Percentiles rank a stretch among this genome's conserved stretches.
Conservation (phyloP, 2,329 filamentous ascomycete genomes). For the Trematosphaeria pertusa region DNA sequence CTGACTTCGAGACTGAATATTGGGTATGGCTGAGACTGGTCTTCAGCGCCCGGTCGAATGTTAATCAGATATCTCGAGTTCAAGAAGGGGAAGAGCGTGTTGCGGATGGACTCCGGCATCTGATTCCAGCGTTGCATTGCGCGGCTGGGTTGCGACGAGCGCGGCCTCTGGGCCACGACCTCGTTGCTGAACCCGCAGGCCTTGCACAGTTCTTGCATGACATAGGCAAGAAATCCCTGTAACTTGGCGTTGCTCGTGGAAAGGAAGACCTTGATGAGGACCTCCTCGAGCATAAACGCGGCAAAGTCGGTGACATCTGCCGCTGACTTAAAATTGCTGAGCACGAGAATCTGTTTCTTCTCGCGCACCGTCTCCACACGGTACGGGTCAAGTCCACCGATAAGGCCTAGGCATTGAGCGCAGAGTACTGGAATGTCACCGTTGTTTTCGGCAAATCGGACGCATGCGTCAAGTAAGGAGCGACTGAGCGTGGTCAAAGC, state of each 20-base stretch:
- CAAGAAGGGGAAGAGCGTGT: constrained; percentile 86
- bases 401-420: constrained; percentile 82
- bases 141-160: constrained; percentile 63
- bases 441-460: constrained; percentile 76
- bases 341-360: constrained; percentile 81
- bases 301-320: constrained; percentile 86
- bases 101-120: constrained; percentile 78
- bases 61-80: constrained; percentile 80
- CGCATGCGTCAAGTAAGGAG: constrained; percentile 82
- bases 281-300: constrained; percentile 82
- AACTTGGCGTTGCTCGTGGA: constrained; percentile 86
- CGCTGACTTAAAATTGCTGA: constrained; percentile 82
- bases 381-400: constrained; percentile 92
- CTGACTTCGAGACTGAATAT: constrained; percentile 73
- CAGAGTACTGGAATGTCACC: constrained; percentile 74
- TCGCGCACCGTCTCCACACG: constrained; percentile 81
- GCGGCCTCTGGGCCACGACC: constrained; percentile 59
- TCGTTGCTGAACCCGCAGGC: constrained; percentile 73
- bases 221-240: constrained; percentile 91
- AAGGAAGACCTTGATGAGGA: constrained; percentile 89
- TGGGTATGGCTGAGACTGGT: constrained; percentile 65
- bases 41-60: constrained; percentile 36
- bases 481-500: constrained; percentile 75
- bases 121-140: constrained; percentile 77
- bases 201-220: constrained; percentile 89